Percentiles rank a stretch among this genome's conserved stretches.
Conservation (phyloP, 371 early-diverging fungal genomes). For the Modicella reniformis region DNA sequence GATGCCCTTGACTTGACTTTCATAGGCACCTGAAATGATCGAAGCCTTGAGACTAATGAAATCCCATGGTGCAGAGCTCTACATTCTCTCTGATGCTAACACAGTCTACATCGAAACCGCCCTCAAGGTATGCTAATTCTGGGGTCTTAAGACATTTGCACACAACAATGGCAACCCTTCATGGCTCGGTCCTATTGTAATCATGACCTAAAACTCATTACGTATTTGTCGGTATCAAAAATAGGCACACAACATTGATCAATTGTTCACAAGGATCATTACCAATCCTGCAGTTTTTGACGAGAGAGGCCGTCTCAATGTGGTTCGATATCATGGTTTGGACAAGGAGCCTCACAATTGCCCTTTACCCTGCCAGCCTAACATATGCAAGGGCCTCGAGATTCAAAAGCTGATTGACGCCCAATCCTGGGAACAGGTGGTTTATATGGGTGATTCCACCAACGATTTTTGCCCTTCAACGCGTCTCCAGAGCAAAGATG, state of each 20-base stretch:
- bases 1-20: not conserved
- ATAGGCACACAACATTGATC: slow-evolving; percentile 64
- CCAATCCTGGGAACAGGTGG: slow-evolving; percentile 55
- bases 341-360: slow-evolving; percentile 69
- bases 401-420: slow-evolving; percentile 47
- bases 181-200: not conserved
- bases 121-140: slow-evolving; percentile 58
- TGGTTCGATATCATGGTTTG: slow-evolving; percentile 61
- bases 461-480: slow-evolving; percentile 73
- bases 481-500: slow-evolving; percentile 49
- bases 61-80: slow-evolving; percentile 62
- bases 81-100: slow-evolving; percentile 81
- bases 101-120: slow-evolving; percentile 77
- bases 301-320: slow-evolving; percentile 60
- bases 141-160: not conserved
- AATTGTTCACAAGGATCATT: slow-evolving; percentile 69
- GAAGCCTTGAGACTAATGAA: slow-evolving; percentile 60
- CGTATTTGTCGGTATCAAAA: not conserved
- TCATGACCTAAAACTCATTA: not conserved
- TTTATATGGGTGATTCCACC: slow-evolving; percentile 71
- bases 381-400: slow-evolving; percentile 79
- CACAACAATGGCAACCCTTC: not conserved
- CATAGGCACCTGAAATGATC: slow-evolving; percentile 66
- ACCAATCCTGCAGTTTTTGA: slow-evolving; percentile 78
- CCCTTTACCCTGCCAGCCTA: slow-evolving; percentile 69